Evolutionary conservation across 75 land plant species (phyloP).

Genomic region (Cryptomeria japonica): DNA sequence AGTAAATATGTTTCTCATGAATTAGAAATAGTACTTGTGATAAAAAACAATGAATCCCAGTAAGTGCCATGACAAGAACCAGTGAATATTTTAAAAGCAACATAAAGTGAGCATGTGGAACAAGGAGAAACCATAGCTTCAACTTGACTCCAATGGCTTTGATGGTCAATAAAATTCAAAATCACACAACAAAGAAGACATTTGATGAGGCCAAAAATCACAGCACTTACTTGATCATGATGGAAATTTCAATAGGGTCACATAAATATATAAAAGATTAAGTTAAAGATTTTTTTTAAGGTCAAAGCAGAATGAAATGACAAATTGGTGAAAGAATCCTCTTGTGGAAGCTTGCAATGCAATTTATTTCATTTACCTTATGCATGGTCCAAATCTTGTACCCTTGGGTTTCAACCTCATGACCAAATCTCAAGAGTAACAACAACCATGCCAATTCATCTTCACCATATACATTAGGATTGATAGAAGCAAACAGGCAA

Average conservation of each 20-base stretch:
- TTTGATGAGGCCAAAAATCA: neutral
- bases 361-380: neutral
- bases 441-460: neutral
- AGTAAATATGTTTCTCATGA: no score
- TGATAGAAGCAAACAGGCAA: neutral
- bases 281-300: no score
- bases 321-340: neutral
- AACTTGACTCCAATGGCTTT: neutral
- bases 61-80: neutral
- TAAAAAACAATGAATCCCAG: no score
- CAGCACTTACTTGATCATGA: no score
- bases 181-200: neutral
- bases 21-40: no score
- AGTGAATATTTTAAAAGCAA: neutral
- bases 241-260: no score
- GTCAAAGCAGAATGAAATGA: no score
- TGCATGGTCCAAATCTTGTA: neutral
- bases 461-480: neutral
- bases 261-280: no score
- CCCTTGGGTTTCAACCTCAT: neutral
- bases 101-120: neutral
- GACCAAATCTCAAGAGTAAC: neutral
- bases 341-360: neutral
- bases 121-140: neutral
- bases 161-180: neutral